A percentile compares a stretch with the other conserved stretches of the same genome.
These are phyloP conservation scores for Colletotrichum kahawae DNA, from an alignment of 2,329 filamentous ascomycete species.

Conservation along the genomic window DNA sequence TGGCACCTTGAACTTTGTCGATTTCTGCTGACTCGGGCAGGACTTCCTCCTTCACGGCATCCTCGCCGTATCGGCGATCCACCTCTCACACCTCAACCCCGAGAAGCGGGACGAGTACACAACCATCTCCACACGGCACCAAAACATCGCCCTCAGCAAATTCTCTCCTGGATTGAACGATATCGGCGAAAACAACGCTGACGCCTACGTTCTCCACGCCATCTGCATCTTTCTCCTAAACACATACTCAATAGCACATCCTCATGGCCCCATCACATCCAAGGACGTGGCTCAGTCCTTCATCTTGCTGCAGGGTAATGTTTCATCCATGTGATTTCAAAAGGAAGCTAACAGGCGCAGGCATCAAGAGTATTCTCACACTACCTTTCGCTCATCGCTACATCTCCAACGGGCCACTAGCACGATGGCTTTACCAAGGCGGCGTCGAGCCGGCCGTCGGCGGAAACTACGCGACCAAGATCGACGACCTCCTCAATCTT, in stretches of 20 bases:
- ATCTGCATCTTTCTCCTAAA: slow-evolving; percentile 25
- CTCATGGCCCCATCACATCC: neutral
- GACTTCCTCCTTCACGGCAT: slow-evolving; percentile 26
- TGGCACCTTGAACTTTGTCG: no score
- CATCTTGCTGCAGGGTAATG: slow-evolving; percentile 20
- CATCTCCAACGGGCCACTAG: slow-evolving; percentile 9
- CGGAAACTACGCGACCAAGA: slow-evolving; percentile 5
- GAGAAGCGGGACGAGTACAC: slow-evolving; percentile 15
- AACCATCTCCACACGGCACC: slow-evolving; percentile 22
- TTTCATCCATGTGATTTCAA: neutral
- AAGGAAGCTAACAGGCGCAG: neutral
- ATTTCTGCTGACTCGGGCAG: neutral
- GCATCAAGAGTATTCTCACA: slow-evolving; percentile 21
- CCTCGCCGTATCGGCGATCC: slow-evolving; percentile 23
- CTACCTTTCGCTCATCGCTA: slow-evolving; percentile 6
- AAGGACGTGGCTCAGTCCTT: slow-evolving; percentile 25
- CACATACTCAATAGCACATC: slow-evolving; percentile 22
- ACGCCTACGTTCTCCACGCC: slow-evolving; percentile 25
- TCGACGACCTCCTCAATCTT: slow-evolving; percentile 13
- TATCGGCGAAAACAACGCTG: slow-evolving; percentile 22
- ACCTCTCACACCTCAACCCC: slow-evolving; percentile 20
- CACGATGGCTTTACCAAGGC: slow-evolving; percentile 19
- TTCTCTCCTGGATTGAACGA: slow-evolving; percentile 22
- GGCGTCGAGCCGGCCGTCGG: neutral
- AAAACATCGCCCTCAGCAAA: slow-evolving; percentile 19